These are phyloP conservation scores for Diaporthe citrichinensis DNA, from an alignment of 2,329 filamentous ascomycete genomes.

Conservation along the genomic window DNA sequence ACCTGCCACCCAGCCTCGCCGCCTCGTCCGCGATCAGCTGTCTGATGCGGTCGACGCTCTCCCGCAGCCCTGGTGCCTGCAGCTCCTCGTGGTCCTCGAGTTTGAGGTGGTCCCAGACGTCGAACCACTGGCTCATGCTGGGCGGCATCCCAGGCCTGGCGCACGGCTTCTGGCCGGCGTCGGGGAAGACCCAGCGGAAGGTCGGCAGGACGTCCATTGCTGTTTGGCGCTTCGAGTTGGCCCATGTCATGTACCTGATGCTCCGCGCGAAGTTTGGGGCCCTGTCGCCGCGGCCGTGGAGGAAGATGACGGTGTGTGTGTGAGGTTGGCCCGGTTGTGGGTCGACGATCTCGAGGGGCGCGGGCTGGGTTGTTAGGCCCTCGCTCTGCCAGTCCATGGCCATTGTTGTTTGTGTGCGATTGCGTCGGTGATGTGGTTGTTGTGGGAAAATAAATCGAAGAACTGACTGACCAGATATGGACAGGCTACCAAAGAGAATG, in stretches of 20 bases:
- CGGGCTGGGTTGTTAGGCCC: background rate
- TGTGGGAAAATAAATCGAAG: too few relatives aligned
- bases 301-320: constrained; percentile 60
- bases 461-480: background rate
- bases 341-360: constrained; percentile 21
- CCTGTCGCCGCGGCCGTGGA: constrained; percentile 61
- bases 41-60: constrained; percentile 53
- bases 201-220: constrained; percentile 59
- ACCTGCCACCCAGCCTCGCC: constrained; percentile 51
- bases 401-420: constrained; percentile 10
- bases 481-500: background rate
- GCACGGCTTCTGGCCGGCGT: constrained; percentile 46
- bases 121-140: constrained; percentile 62
- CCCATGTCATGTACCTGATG: constrained; percentile 44
- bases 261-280: constrained; percentile 51
- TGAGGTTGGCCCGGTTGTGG: constrained; percentile 46
- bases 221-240: constrained; percentile 50
- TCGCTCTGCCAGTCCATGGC: constrained; percentile 32
- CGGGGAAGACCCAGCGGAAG: constrained; percentile 64
- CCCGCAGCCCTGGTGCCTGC: constrained; percentile 57
- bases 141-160: constrained; percentile 46
- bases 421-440: too few relatives aligned
- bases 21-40: constrained; percentile 54
- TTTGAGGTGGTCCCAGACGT: constrained; percentile 60
- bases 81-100: constrained; percentile 58